Conservation (phyloP, 495 filamentous ascomycete species). For the Friedmanniomyces simplex region DNA sequence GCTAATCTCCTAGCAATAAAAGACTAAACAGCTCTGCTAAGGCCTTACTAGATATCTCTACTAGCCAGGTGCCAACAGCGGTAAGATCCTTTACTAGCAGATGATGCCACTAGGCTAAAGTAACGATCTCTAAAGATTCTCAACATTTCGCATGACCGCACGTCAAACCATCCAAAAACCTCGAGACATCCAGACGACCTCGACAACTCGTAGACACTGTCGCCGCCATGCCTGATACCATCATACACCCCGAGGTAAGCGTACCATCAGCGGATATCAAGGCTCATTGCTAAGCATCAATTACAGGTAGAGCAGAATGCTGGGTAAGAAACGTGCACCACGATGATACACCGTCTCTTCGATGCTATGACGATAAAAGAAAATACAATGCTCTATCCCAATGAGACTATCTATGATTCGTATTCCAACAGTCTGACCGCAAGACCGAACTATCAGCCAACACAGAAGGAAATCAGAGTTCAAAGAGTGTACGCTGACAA, state of each 20-base stretch:
- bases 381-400: not conserved
- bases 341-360: too few relatives aligned
- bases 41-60: too few relatives aligned
- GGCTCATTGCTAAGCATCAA: slow-evolving; percentile 38
- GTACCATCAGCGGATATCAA: slow-evolving; percentile 36
- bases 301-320: slow-evolving; percentile 41
- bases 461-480: not conserved
- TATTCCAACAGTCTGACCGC: not conserved
- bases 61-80: too few relatives aligned
- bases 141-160: too few relatives aligned
- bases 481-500: not conserved
- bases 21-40: too few relatives aligned
- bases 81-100: too few relatives aligned
- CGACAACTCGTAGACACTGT: not conserved
- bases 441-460: not conserved
- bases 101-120: too few relatives aligned
- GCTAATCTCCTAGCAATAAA: too few relatives aligned
- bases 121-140: too few relatives aligned
- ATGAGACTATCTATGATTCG: not conserved
- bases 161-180: not conserved
- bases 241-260: slow-evolving; percentile 25
- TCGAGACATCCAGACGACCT: not conserved
- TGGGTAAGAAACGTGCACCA: slow-evolving; percentile 50
- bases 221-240: slow-evolving; percentile 1
- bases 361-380: not conserved